A percentile compares a stretch with the other conserved stretches of the same genome.
phyloP scores from a whole-genome alignment of 495 filamentous ascomycete species.

The Paragyromitra xinjiangensis region DNA sequence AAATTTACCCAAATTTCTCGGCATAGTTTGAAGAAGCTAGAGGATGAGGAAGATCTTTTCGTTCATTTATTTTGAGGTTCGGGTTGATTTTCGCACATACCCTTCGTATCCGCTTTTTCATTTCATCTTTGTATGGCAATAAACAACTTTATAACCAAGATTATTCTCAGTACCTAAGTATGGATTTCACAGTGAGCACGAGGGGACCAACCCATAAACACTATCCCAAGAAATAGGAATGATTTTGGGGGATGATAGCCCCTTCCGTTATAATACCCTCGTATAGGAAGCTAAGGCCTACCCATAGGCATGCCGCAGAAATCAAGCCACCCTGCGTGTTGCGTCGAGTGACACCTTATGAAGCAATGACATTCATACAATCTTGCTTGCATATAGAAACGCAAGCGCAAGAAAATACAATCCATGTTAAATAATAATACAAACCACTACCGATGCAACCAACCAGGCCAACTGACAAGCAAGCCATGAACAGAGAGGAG shows the following conservation, averaged over 20 bases:
- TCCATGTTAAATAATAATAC: slow-evolving; percentile 10
- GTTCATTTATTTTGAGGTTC: not conserved
- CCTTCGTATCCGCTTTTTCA: not conserved
- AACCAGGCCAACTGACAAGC: not conserved
- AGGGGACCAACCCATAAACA: not conserved
- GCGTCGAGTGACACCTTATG: not conserved
- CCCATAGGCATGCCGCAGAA: not conserved
- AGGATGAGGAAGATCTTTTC: not conserved
- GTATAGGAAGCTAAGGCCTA: no score
- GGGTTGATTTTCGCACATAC: not conserved
- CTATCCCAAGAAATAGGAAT: not conserved
- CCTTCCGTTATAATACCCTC: no score
- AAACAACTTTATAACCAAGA: not conserved
- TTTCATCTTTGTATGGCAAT: not conserved
- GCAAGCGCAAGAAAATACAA: not conserved
- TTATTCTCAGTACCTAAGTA: not conserved
- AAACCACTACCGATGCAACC: slow-evolving; percentile 9
- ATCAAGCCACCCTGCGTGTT: not conserved
- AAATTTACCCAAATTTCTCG: slow-evolving; percentile 49
- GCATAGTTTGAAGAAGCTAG: slow-evolving; percentile 2
- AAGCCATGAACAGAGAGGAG: not conserved
- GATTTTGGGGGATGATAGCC: no score
- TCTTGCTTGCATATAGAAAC: not conserved
- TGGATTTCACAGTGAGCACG: not conserved
- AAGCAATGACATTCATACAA: not conserved